Conservation (phyloP, 371 early-diverging fungal genomes). For the Apophysomyces trapeziformis region DNA sequence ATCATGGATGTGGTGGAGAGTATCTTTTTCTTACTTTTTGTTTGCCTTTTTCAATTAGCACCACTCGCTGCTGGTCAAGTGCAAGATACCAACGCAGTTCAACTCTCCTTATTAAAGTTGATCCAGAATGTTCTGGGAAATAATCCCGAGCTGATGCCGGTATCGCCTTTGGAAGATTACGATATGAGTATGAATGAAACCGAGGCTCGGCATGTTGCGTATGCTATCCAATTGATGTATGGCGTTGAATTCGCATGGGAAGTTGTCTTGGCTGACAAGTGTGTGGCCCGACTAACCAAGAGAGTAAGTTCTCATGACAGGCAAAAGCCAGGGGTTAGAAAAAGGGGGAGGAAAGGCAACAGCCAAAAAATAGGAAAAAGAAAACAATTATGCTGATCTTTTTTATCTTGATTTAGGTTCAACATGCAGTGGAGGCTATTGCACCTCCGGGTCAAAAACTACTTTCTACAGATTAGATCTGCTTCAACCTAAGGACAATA, state of each 20-base stretch:
- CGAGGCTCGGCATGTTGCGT: slow-evolving; percentile 69
- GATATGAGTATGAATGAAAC: slow-evolving; percentile 52
- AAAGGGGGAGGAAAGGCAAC: too few species aligned
- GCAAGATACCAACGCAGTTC: slow-evolving; percentile 21
- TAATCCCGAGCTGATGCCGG: slow-evolving; percentile 50
- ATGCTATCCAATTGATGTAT: slow-evolving; percentile 73
- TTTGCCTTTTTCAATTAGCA: background rate
- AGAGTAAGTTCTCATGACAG: slow-evolving; percentile 13
- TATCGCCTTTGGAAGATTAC: slow-evolving; percentile 49
- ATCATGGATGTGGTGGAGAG: too few species aligned
- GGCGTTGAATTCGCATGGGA: slow-evolving; percentile 83
- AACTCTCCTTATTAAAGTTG: slow-evolving; percentile 22
- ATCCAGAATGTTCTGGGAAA: slow-evolving; percentile 29
- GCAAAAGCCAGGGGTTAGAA: background rate
- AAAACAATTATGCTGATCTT: background rate
- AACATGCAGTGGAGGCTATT: slow-evolving; percentile 21
- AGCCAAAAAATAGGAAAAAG: too few species aligned
- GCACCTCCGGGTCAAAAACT: slow-evolving; percentile 8
- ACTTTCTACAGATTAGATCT: background rate
- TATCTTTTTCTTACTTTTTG: too few species aligned
- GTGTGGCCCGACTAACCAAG: slow-evolving; percentile 32
- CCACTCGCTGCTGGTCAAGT: slow-evolving; percentile 19
- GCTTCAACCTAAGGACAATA: background rate
- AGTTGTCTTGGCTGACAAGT: slow-evolving; percentile 60
- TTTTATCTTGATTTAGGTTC: slow-evolving; percentile 9